Evolutionary conservation across 2,329 filamentous ascomycete species (phyloP), one percentile per base, ranked within the genome.

Genomic region (Diaporthe nobilis): DNA sequence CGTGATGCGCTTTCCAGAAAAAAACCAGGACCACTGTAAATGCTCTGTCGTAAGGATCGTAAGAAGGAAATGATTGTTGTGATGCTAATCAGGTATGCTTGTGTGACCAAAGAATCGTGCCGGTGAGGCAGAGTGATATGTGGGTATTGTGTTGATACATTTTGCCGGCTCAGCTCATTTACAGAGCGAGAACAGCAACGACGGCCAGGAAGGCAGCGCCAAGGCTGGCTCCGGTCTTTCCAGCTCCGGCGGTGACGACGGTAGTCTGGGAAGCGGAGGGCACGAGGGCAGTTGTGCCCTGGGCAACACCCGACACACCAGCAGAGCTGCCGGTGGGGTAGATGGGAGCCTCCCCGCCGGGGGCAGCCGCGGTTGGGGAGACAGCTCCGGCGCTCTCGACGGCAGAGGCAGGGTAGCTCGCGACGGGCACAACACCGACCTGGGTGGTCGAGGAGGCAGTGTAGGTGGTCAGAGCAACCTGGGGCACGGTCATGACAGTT

Each of bases 11-110:
- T 70, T 70, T 57, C 51, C 60, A 60, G 60, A 78, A 77, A 80
- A 78, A 75, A 31, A 28, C 78, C 78, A 77, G 78, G 76, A 75
- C 78, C 76, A 78, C 79, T 78, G 76, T 80, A 79, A 81, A 82
- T 73, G 75, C 53, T 82, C 80, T 82, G 85, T 88, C 86, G 85
- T 88, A 89, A 90, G 87, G 88, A 90, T 89, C 88, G 88, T 90
- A 86, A 88, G 87, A 89, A 90, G 85, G 82, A 83, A 84, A 88
- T 78, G 77, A 79, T 75, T 71, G 67, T 73, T 73, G 77, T 57
- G 67, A 71, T 53, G 71, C 61, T 67, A 47, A 44, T 55, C 71
- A 74, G 44, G 72, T 49, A 68, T 37, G 74, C 8, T 70, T 70
- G 49, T 37, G 65, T 68, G 47, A 28, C 65, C n/a, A 68, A 51